Evolutionary conservation across 177 flowering plant species (phyloP).

Genomic region (Vitis hybrid): DNA sequence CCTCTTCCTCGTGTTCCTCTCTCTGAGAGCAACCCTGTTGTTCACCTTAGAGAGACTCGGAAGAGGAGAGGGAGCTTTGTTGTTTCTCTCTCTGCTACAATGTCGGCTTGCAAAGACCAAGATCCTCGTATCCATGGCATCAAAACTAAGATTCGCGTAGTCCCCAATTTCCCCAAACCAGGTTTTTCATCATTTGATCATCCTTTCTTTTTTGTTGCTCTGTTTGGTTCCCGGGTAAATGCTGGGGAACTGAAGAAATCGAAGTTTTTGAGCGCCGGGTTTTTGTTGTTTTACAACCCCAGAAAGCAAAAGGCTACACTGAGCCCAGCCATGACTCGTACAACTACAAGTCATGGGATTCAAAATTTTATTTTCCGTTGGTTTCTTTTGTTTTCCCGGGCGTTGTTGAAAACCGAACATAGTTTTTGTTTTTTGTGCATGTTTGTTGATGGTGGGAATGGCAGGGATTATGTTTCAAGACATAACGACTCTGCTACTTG

Average conservation of each 20-base stretch:
- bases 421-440: neutral
- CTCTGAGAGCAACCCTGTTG: neutral
- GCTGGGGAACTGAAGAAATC: neutral
- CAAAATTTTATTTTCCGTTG: neutral
- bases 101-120: constrained; percentile 54
- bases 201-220: constrained; percentile 2
- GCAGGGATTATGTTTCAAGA: constrained; percentile 98
- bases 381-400: neutral
- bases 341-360: no score
- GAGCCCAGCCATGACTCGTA: no score
- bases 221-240: constrained; percentile 9
- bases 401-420: neutral
- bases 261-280: no score
- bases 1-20: neutral
- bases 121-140: constrained; percentile 82
- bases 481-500: constrained; percentile 83
- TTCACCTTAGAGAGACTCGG: neutral
- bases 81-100: constrained; percentile 24
- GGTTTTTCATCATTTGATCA: neutral
- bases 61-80: constrained; percentile 5
- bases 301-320: no score
- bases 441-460: constrained; percentile 5
- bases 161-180: constrained; percentile 74
- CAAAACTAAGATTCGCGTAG: constrained; percentile 74
- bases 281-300: no score